Evolutionary conservation across 331 rosid species (phyloP), one percentile per base, ranked within the genome.

Genomic region (Acacia concinna): DNA sequence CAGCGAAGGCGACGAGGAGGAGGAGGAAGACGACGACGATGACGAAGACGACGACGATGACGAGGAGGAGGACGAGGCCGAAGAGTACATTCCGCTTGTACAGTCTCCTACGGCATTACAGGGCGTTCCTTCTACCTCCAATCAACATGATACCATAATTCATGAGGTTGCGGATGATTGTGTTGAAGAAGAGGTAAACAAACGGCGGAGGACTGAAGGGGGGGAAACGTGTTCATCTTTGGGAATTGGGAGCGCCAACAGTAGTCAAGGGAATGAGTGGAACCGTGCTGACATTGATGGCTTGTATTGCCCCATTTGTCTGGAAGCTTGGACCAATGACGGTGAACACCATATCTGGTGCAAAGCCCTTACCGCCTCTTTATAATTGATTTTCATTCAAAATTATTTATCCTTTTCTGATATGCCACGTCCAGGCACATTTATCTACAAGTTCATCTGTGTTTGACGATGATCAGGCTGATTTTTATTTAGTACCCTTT

Each of bases 301-400:
- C 31, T 83, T 94, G 10, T 60, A 78, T 84, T 92, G 98, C 91
- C 88, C 97, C 40, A 91, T 95, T 78, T 95, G 97, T 82, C 81
- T 95, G 98, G 97, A 95, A 10, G 85, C 85, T 69, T 94, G 96
- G 98, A 88, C 94, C 83, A 54, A 49, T 40, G 65, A 81, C 47
- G 98, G 98, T n/a, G 93, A 76, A 32, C 98, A 94, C 54, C 88
- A 85, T 67, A 84, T 92, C 78, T 87, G 97, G 98, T 94, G 46
- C 80, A 30, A 73, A 64, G 38, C 75, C 82, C 57, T 73, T 35
- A 35, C 28, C 35, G 8, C 51, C 49, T 27, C 8, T 35, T 15
- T 27, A 14, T 14, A 38, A 57, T 74, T 40, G 10, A 14, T 15
- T 57, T 56, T 4, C 21, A 14, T 57, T 74, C 28, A 23, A 74